phyloP scores from a whole-genome alignment of 2,329 filamentous ascomycete genomes.

The Cordyceps javanica region DNA sequence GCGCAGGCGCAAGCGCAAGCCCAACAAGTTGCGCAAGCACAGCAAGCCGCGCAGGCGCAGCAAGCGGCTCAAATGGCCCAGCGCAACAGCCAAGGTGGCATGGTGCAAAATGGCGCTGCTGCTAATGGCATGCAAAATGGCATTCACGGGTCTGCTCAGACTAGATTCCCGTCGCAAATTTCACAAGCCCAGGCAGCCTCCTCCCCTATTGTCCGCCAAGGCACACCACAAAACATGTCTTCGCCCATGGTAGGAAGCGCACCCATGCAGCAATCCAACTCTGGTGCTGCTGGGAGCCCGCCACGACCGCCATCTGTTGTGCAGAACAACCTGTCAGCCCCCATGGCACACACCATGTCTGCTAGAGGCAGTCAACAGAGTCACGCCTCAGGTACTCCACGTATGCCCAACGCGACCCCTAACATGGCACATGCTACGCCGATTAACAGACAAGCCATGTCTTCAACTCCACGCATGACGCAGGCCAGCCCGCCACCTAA shows the following conservation, averaged over 20 bases:
- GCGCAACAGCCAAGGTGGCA: slow-evolving; percentile 32
- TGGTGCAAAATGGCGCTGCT: slow-evolving; percentile 30
- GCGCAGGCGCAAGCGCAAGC: slow-evolving; percentile 15
- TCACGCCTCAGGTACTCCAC: slow-evolving; percentile 56
- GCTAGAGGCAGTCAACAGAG: slow-evolving; percentile 61
- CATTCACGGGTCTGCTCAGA: slow-evolving; percentile 31
- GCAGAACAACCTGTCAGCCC: slow-evolving; percentile 53
- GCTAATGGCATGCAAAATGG: slow-evolving; percentile 31
- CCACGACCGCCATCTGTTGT: slow-evolving; percentile 60
- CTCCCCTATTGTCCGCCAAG: slow-evolving; percentile 60
- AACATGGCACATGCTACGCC: slow-evolving; percentile 56
- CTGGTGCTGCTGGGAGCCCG: slow-evolving; percentile 63
- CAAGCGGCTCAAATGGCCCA: slow-evolving; percentile 25
- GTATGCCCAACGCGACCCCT: slow-evolving; percentile 55
- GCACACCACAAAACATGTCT: slow-evolving; percentile 58
- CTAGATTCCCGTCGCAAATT: slow-evolving; percentile 48
- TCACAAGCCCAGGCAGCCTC: slow-evolving; percentile 55
- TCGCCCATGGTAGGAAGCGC: slow-evolving; percentile 58
- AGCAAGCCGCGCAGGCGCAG: slow-evolving; percentile 4
- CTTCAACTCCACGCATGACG: slow-evolving; percentile 54
- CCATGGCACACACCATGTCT: slow-evolving; percentile 58
- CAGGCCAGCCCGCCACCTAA: slow-evolving; percentile 57
- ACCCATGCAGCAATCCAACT: slow-evolving; percentile 59
- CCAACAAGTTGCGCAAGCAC: too few species aligned
- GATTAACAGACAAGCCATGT: slow-evolving; percentile 44